phyloP scores from a whole-genome alignment of 495 filamentous ascomycete species.

The Viridothelium virens region DNA sequence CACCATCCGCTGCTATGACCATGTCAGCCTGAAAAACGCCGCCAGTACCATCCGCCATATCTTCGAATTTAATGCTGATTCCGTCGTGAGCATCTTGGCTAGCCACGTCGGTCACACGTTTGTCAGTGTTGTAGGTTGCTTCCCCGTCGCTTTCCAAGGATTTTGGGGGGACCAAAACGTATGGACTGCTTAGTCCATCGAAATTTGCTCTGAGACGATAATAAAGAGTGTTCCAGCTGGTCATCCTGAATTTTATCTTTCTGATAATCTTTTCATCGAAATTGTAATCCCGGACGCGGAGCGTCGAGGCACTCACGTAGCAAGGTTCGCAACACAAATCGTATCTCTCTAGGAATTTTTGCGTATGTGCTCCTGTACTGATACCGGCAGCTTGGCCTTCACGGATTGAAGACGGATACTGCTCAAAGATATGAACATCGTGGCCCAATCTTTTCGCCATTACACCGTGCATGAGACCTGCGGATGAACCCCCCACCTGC shows the following conservation, averaged over 20 bases:
- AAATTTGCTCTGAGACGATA: slow-evolving; percentile 46
- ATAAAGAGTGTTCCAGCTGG: slow-evolving; percentile 49
- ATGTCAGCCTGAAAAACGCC: slow-evolving; percentile 40
- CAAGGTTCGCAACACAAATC: slow-evolving; percentile 15
- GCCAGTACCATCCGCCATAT: slow-evolving; percentile 27
- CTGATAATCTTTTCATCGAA: background rate
- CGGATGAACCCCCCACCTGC: slow-evolving; percentile 16
- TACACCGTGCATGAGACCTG: slow-evolving; percentile 13
- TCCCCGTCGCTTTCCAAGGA: slow-evolving; percentile 31
- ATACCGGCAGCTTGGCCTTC: slow-evolving; percentile 28
- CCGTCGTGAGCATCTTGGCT: background rate
- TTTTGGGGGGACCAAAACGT: slow-evolving; percentile 34
- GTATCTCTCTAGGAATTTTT: slow-evolving; percentile 21
- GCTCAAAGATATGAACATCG: slow-evolving; percentile 44
- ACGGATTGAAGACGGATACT: slow-evolving; percentile 24
- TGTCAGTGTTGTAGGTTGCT: slow-evolving; percentile 38
- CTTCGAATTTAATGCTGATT: slow-evolving; percentile 17
- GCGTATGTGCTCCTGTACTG: slow-evolving; percentile 18
- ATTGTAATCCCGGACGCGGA: background rate
- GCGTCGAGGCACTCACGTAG: background rate
- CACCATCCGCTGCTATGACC: slow-evolving; percentile 50
- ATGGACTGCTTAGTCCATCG: slow-evolving; percentile 42
- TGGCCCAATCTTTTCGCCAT: slow-evolving; percentile 25
- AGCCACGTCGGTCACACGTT: slow-evolving; percentile 40
- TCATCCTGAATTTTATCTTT: slow-evolving; percentile 24